Evolutionary conservation across 2,329 filamentous ascomycete genomes (phyloP).

Genomic region (Helotiales sp.): DNA sequence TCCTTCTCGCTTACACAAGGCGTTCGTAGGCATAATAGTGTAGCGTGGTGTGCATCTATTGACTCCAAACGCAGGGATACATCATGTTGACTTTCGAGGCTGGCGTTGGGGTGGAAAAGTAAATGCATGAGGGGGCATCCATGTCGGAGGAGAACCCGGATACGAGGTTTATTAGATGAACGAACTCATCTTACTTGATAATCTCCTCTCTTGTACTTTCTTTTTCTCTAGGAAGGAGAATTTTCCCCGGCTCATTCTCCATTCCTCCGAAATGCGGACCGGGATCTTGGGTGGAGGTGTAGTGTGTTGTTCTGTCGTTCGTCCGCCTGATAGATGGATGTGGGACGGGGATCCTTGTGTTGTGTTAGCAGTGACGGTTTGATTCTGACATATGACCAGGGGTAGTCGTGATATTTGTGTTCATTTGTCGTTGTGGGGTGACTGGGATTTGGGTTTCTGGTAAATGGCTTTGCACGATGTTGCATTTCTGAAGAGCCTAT

Average conservation of each 20-base stretch:
- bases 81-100: background rate
- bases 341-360: background rate
- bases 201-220: background rate
- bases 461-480: background rate
- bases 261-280: background rate
- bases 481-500: background rate
- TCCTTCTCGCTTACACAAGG: background rate
- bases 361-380: background rate
- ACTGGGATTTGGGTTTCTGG: background rate
- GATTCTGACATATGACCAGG: background rate
- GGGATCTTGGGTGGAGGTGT: background rate
- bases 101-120: background rate
- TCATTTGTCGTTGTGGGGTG: background rate
- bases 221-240: too few species aligned
- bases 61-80: background rate
- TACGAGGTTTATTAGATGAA: slow-evolving; percentile 1
- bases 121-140: background rate
- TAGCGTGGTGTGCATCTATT: background rate
- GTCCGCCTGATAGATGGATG: background rate
- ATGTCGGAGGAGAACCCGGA: background rate
- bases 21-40: background rate
- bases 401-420: background rate
- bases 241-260: background rate
- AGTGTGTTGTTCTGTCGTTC: background rate
- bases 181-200: background rate